Conservation (phyloP, 805 yeast species). For the Wickerhamomyces bisporus region DNA sequence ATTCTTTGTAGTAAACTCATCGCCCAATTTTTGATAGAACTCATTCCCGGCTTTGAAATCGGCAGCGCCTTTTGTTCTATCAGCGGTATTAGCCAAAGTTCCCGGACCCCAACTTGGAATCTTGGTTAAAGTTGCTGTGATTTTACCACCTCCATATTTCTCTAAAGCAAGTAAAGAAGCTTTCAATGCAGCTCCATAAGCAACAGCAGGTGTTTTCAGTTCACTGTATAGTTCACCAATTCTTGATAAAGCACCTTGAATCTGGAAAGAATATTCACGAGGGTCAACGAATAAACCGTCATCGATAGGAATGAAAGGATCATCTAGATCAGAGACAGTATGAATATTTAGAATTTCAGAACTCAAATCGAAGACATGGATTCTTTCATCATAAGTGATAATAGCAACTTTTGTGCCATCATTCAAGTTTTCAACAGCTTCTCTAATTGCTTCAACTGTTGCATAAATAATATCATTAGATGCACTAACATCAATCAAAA, state of each 20-base stretch:
- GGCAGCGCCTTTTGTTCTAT: slow-evolving; percentile 36
- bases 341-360: slow-evolving; percentile 51
- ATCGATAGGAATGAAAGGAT: slow-evolving; percentile 76
- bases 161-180: slow-evolving; percentile 61
- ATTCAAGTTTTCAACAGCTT: slow-evolving; percentile 32
- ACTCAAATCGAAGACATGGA: slow-evolving; percentile 70
- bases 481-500: slow-evolving; percentile 67
- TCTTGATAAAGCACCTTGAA: slow-evolving; percentile 62
- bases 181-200: slow-evolving; percentile 74
- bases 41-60: slow-evolving; percentile 55
- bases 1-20: slow-evolving; percentile 48
- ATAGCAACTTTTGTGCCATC: slow-evolving; percentile 49
- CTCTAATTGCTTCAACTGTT: slow-evolving; percentile 64
- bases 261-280: slow-evolving; percentile 51
- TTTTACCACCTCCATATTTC: slow-evolving; percentile 77
- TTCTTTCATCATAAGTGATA: slow-evolving; percentile 64
- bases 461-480: slow-evolving; percentile 56
- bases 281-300: slow-evolving; percentile 82
- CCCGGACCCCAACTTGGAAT: slow-evolving; percentile 86
- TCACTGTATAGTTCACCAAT: slow-evolving; percentile 43
- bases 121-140: slow-evolving; percentile 58
- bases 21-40: slow-evolving; percentile 56
- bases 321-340: slow-evolving; percentile 64
- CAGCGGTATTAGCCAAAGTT: slow-evolving; percentile 35
- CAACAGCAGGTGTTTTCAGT: slow-evolving; percentile 48